phyloP scores from a whole-genome alignment of 495 filamentous ascomycete species.

The Penicillium cataractarum region DNA sequence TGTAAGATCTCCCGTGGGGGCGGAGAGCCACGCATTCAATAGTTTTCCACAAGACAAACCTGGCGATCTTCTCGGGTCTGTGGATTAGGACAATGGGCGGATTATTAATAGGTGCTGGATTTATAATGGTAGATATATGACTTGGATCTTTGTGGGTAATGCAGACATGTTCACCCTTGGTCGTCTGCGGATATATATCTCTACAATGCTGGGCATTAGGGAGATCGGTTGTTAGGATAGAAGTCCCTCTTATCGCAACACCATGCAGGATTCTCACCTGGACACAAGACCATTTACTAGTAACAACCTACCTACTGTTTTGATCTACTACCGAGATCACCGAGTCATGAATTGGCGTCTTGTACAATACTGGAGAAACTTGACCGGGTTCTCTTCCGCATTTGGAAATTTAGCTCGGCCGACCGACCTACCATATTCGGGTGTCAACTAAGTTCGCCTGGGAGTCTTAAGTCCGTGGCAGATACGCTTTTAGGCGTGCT shows the following conservation, averaged over 20 bases:
- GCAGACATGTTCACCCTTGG: no score
- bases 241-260: no score
- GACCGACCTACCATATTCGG: not conserved
- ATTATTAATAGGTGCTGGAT: not conserved
- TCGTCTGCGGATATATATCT: no score
- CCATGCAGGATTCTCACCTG: no score
- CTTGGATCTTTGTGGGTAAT: not conserved
- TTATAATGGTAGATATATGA: not conserved
- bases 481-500: not conserved
- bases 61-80: not conserved
- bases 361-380: not conserved
- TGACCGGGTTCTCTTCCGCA: no score
- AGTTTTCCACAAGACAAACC: not conserved
- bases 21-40: not conserved
- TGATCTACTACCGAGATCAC: no score
- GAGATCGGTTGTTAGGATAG: no score
- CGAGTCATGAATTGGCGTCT: no score
- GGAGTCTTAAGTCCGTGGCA: not conserved
- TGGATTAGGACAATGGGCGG: not conserved
- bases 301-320: no score
- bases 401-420: not conserved
- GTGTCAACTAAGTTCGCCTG: not conserved
- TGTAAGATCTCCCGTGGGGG: not conserved
- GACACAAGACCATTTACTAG: no score
- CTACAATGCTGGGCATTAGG: no score